phyloP scores from a whole-genome alignment of 257 asterid species.

The Solanum chiquidenum region DNA sequence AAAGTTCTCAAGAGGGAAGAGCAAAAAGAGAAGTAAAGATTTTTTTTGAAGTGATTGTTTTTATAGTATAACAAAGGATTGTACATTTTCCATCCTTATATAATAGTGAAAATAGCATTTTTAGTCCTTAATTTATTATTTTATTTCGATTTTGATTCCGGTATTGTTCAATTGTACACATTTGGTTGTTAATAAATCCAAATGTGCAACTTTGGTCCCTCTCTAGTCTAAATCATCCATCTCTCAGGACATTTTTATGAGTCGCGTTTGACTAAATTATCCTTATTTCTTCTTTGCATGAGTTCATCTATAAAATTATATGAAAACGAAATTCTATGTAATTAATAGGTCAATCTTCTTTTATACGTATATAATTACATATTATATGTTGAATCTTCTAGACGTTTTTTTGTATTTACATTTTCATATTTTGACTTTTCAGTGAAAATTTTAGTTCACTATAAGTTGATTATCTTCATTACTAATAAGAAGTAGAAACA shows the following conservation, averaged over 20 bases:
- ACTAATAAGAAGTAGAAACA: not conserved
- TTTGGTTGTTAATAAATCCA: not conserved
- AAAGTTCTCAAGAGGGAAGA: not conserved
- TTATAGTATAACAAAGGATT: not conserved
- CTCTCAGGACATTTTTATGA: not conserved
- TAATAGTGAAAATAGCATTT: not conserved
- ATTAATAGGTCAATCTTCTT: not conserved
- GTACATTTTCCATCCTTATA: not conserved
- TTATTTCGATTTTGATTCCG: not conserved
- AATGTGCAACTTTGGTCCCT: not conserved
- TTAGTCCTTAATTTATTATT: not conserved
- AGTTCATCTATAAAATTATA: not conserved
- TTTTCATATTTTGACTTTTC: not conserved
- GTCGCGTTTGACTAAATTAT: not conserved
- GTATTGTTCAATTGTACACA: not conserved
- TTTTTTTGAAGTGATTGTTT: not conserved
- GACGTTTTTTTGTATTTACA: not conserved
- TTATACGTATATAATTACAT: not conserved
- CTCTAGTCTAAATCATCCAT: not conserved
- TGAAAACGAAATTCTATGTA: not conserved
- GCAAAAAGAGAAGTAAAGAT: not conserved
- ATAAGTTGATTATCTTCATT: not conserved
- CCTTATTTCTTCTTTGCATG: not conserved
- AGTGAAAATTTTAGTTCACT: not conserved
- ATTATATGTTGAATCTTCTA: not conserved